Evolutionary conservation across 306 rosid genomes (phyloP), one percentile per base, ranked within the genome.

Genomic region (Pterocarpus macrocarpus): DNA sequence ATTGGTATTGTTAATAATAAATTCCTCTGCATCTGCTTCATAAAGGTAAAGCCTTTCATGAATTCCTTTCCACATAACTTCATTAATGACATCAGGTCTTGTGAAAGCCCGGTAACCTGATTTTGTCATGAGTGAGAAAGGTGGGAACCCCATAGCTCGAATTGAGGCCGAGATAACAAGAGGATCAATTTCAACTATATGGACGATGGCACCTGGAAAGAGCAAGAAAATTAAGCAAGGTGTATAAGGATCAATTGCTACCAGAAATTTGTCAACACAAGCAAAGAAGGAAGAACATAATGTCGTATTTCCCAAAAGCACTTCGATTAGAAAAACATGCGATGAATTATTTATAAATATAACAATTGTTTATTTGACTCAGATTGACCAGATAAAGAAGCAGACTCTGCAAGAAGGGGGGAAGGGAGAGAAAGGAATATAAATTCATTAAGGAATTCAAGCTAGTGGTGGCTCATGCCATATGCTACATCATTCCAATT

Each of bases 141-240:
- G 86, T 0, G 99, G 99, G 81, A 95, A 95, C 28, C 99, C 99
- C 98, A 95, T 95, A 16, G 96, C 96, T 50, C 89, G 88, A 58
- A 93, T 82, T 62, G 99, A 93, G 75, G 99, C 92, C 13, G 99
- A 86, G 84, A 95, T 89, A 13, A 93, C 99, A 57, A 90, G 93
- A 73, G 98, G 96, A 64, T 93, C 99, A 8, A 95, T 95, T 87
- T 95, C 99, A 66, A 91, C 96, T 50, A 90, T 68, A 83, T 91
- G 87, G 49, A 95, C 86, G 12, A 34, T 16, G 45, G 99, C 98
- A 83, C 99, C 98, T 94, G 90, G 50, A 80, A 85, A 58, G 57
- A 69, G 69, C 64, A 80, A 16, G 45, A 33, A 43, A 34, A 71
- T 36, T 16, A 64, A 64, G 67, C 72, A 66, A 55, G 57, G 77